These are phyloP conservation scores for Boletus huronensis DNA, from an alignment of 768 basidiomycete species.

Conservation along the genomic window DNA sequence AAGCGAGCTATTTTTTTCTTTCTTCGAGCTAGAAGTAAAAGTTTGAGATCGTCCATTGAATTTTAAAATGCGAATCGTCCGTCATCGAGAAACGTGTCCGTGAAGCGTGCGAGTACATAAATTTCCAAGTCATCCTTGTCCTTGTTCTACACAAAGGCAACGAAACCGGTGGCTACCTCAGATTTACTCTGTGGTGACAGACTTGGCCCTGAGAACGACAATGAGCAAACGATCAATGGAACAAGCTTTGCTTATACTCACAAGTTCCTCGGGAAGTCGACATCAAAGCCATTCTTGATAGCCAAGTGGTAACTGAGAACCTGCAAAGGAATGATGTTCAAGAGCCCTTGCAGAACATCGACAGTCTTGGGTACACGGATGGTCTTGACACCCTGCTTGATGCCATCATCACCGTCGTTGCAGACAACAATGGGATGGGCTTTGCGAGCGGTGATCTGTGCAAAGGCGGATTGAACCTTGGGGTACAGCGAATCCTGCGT, in stretches of 20 bases:
- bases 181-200: constrained; percentile 67
- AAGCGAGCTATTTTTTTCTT: not conserved
- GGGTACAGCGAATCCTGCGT: constrained; percentile 97
- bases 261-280: constrained; percentile 98
- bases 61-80: constrained; percentile 25
- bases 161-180: not conserved
- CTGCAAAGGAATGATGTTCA: constrained; percentile 97
- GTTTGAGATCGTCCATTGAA: constrained; percentile 13
- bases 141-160: not conserved
- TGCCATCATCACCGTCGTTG: constrained; percentile 84
- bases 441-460: constrained; percentile 97
- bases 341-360: constrained; percentile 89
- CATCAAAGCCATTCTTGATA: constrained; percentile 92
- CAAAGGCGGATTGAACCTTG: constrained; percentile 94
- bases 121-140: constrained; percentile 8
- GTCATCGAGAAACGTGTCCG: constrained; percentile 23
- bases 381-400: constrained; percentile 72
- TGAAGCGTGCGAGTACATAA: constrained; percentile 17
- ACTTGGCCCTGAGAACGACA: constrained; percentile 55
- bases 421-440: constrained; percentile 94
- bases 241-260: constrained; percentile 37
- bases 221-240: constrained; percentile 9
- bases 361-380: constrained; percentile 94
- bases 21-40: not conserved
- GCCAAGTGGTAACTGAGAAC: constrained; percentile 95